Percentiles rank a stretch among this genome's conserved stretches.
phyloP scores from a whole-genome alignment of 2,329 filamentous ascomycete species.

The Celoporthe dispersa region DNA sequence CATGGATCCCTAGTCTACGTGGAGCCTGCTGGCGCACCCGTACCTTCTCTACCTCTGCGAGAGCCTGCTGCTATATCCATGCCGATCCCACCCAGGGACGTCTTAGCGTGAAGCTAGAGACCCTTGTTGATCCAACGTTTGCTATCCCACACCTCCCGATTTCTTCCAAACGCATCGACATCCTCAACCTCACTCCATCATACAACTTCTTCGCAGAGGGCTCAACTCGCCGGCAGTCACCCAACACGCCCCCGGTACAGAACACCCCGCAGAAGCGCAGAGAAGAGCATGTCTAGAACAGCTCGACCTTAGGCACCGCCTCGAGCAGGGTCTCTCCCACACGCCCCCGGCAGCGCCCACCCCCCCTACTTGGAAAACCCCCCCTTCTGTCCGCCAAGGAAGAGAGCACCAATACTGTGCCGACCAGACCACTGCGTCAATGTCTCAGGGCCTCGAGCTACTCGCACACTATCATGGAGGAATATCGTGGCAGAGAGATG shows the following conservation, averaged over 20 bases:
- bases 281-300: conserved; percentile 12
- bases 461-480: not conserved
- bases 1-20: not conserved
- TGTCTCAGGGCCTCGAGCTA: conserved; percentile 22
- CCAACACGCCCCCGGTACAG: not conserved
- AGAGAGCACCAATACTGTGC: conserved; percentile 2
- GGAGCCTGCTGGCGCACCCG: not conserved
- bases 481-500: conserved; percentile 13
- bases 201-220: not conserved
- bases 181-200: not conserved
- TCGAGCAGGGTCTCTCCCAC: not conserved
- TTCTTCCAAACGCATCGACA: conserved; percentile 11
- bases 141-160: conserved; percentile 25
- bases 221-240: not conserved
- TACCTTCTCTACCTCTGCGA: conserved; percentile 2
- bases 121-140: conserved; percentile 22
- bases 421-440: conserved; percentile 14
- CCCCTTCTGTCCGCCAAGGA: not conserved
- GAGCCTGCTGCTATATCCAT: not conserved
- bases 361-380: not conserved
- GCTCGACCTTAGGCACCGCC: not conserved
- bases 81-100: conserved; percentile 19
- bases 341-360: not conserved
- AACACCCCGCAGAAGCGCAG: not conserved
- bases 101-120: conserved; percentile 26